These are phyloP conservation scores for Euphorbia lathyris DNA, from an alignment of 345 rosid species.

Conservation along the genomic window DNA sequence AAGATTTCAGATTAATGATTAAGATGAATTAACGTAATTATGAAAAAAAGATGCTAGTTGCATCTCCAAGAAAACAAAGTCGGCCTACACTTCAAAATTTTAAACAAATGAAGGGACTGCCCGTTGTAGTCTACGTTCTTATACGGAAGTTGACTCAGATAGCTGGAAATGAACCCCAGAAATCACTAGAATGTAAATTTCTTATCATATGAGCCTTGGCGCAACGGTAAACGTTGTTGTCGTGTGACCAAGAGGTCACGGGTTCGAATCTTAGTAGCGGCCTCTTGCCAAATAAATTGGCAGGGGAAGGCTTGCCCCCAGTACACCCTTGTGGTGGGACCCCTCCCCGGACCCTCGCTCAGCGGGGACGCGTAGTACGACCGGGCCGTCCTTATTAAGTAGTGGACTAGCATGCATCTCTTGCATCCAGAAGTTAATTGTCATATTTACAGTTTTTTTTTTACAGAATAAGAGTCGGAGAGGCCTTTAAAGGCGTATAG, in stretches of 20 bases:
- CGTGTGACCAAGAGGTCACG: no score
- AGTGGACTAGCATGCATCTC: not conserved
- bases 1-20: not conserved
- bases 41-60: not conserved
- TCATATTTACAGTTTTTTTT: slow-evolving; percentile 2
- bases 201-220: no score
- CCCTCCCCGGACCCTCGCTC: no score
- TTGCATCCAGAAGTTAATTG: not conserved
- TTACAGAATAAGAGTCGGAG: no score
- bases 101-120: not conserved
- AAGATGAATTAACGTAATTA: not conserved
- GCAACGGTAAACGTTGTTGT: no score
- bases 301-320: no score
- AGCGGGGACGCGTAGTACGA: no score
- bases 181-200: not conserved
- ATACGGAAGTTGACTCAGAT: not conserved
- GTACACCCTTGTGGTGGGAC: no score
- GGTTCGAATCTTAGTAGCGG: no score
- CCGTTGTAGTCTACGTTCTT: not conserved
- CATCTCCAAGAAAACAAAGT: not conserved
- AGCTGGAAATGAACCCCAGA: not conserved
- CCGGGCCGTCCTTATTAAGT: no score
- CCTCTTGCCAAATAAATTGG: no score
- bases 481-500: no score
- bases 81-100: not conserved